These are phyloP conservation scores for Skeletonema potamos DNA, from an alignment of 108 stramenopile species.

Conservation along the genomic window DNA sequence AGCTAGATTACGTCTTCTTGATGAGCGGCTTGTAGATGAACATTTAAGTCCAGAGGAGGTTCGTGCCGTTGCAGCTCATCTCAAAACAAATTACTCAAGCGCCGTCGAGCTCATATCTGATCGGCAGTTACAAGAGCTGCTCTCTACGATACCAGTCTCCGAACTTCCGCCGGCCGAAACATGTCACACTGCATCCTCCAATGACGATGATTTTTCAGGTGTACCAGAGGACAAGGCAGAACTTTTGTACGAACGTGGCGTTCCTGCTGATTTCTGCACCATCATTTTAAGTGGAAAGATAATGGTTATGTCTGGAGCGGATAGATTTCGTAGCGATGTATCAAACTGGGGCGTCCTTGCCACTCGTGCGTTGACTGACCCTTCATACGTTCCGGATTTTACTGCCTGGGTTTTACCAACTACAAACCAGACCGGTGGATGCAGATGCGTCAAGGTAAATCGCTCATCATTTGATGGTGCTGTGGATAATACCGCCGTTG, in stretches of 20 bases:
- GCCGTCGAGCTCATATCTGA: constrained; percentile 68
- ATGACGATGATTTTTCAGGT: constrained; percentile 22
- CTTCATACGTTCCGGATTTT: constrained; percentile 77
- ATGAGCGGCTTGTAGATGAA: constrained; percentile 81
- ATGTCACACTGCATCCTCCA: constrained; percentile 16
- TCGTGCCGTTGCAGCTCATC: constrained; percentile 81
- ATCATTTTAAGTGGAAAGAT: constrained; percentile 85
- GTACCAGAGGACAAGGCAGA: constrained; percentile 56
- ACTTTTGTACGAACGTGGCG: constrained; percentile 69
- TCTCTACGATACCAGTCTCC: constrained; percentile 64
- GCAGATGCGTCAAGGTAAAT: constrained; percentile 68
- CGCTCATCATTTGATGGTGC: constrained; percentile 58
- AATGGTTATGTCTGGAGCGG: constrained; percentile 80
- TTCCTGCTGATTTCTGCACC: constrained; percentile 67
- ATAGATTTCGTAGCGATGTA: constrained; percentile 83
- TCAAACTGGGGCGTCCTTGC: constrained; percentile 89
- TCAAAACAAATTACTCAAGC: constrained; percentile 69
- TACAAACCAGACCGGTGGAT: constrained; percentile 53
- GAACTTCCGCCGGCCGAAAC: constrained; percentile 45
- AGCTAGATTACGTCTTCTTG: constrained; percentile 76
- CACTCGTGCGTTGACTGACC: constrained; percentile 58
- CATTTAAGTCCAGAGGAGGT: constrained; percentile 70
- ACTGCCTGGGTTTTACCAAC: constrained; percentile 71
- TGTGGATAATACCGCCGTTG: constrained; percentile 73
- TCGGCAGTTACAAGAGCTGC: constrained; percentile 56